Evolutionary conservation across 108 stramenopile species (phyloP).

Genomic region (Parietichytrium sp.): DNA sequence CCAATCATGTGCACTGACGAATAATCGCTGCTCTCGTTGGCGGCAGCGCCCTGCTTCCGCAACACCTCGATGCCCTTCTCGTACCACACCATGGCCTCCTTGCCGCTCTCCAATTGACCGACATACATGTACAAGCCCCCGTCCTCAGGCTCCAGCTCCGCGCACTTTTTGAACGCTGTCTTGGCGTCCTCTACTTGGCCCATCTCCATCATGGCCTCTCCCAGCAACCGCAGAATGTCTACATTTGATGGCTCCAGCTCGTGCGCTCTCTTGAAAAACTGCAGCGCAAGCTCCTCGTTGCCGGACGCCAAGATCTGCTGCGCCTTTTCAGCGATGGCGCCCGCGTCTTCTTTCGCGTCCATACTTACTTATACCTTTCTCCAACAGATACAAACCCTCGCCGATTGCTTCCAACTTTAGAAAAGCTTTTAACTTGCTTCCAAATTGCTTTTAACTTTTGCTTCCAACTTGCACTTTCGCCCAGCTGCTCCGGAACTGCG

Average conservation of each 20-base stretch:
- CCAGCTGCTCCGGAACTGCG: no score
- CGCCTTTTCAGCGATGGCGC: no score
- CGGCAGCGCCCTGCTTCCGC: neutral
- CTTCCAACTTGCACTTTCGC: no score
- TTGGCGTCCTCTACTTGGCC: constrained; percentile 23
- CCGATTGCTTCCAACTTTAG: no score
- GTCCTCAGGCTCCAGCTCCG: neutral
- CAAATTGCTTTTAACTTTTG: no score
- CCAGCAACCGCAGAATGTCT: constrained; percentile 8
- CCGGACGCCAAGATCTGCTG: constrained; percentile 29
- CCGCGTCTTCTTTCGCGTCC: no score
- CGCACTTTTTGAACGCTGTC: neutral
- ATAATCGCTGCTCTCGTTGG: neutral
- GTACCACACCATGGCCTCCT: neutral
- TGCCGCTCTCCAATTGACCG: neutral
- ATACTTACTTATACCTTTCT: no score
- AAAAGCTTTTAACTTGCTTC: no score
- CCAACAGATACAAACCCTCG: no score
- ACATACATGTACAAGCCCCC: constrained; percentile 12
- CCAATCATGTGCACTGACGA: neutral
- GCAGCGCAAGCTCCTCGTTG: neutral
- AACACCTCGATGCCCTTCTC: neutral
- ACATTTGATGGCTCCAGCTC: constrained; percentile 17
- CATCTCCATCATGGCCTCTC: neutral
- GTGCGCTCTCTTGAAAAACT: neutral